Evolutionary conservation across 2,329 filamentous ascomycete genomes (phyloP), one percentile per base, ranked within the genome.

Genomic region (Geosmithia flava): DNA sequence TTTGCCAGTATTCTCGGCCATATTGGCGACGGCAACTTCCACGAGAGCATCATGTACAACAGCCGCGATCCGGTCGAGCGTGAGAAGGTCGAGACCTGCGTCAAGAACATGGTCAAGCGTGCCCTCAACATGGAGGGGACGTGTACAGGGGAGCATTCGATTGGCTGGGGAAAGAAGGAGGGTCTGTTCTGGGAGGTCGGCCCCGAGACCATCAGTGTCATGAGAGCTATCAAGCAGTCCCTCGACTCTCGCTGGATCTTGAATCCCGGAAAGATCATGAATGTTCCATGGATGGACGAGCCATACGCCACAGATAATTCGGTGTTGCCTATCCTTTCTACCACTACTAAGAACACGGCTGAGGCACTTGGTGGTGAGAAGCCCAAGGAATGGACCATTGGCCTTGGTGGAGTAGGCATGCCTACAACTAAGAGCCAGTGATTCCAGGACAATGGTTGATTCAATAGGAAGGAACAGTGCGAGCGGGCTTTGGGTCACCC

Each of bases 41-140:
- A 96, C 62, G 83, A 90, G 61, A 87, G 84, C 60, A 93, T 96
- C 65, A 83, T 96, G 67, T 96, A 95, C 62, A 80, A 93, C 64
- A 76, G 77, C 23, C 74, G 71, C 20, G 72, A 89, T 48, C 74
- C 78, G 3, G 78, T 72, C 23, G 85, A 95, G 65, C 76, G 76
- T 49, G 81, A 75, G 42, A 85, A 84, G 54, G 87, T 93, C 1
- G 86, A 93, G 61, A 75, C 73, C 48, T 88, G 87, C 53, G 87
- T 96, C 44, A 81, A 90, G 60, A 83, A 88, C 56, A 95, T 96
- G 89, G 87, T 95, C 19, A 77, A 85, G 55, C 78, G 87, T n/a
- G 90, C 89, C 2, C 65, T 96, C 20, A 87, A 91, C 54, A 95
- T 96, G 89, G 90, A 95, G 51, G 88, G 90, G 1, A 95, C 89